These are phyloP conservation scores for Chamaecyparis obtusa DNA, from an alignment of 75 land plant species.

Conservation along the genomic window DNA sequence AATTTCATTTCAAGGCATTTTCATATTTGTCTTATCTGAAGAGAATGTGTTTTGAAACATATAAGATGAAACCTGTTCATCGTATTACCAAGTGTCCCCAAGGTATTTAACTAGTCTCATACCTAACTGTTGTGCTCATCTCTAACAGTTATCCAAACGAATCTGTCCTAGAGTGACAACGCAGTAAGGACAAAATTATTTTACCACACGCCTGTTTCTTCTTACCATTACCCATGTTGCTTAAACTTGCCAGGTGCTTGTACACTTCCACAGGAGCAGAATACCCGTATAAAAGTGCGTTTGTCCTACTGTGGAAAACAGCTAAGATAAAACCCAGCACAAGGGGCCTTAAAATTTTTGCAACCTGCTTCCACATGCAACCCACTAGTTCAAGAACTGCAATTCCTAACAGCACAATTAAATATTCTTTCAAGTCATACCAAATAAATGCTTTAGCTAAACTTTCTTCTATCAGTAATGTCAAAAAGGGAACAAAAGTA, in stretches of 20 bases:
- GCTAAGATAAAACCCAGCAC: slow-evolving; percentile 69
- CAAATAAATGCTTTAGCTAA: neutral
- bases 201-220: neutral
- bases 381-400: neutral
- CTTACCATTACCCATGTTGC: slow-evolving; percentile 11
- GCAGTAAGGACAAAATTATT: neutral
- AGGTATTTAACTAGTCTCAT: neutral
- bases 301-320: slow-evolving; percentile 83
- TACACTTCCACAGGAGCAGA: slow-evolving; percentile 90
- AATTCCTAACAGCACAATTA: neutral
- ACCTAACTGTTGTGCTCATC: neutral
- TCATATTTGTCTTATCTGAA: neutral
- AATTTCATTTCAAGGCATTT: neutral
- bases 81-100: neutral
- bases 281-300: slow-evolving; percentile 80
- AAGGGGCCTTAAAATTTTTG: slow-evolving; percentile 70
- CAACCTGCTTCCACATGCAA: slow-evolving; percentile 43
- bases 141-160: neutral
- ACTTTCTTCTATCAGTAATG: neutral
- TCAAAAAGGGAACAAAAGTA: neutral
- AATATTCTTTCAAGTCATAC: neutral
- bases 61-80: slow-evolving; percentile 3
- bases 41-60: neutral
- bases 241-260: slow-evolving; percentile 44
- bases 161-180: neutral